Base-by-base conservation (phyloP, 495 filamentous ascomycete species). In the Durotheca rogersii region DNA sequence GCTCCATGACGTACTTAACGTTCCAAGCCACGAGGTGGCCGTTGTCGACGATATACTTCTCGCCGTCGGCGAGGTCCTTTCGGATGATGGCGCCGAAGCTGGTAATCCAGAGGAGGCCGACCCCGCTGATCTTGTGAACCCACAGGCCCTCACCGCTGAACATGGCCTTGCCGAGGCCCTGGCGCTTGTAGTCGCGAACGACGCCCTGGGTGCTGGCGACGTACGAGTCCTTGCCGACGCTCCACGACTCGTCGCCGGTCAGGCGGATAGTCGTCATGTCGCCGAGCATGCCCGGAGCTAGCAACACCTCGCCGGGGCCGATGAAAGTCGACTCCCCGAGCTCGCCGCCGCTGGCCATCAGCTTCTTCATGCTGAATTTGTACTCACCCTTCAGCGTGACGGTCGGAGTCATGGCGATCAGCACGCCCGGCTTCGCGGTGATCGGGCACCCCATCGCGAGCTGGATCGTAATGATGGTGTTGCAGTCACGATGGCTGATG, bases 21-120 rank as follows among this genome's bases (percentile, higher is more conserved):
- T 96, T 96, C 93, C 93, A 98, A 3, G 93, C 94, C 1, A 98
- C 91, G 4, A 98, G 74, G 54, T 98, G 90, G 7, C 91, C 92
- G 60, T 98, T 98, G 60, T 98, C 91, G 41, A 98, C 83, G 47
- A 90, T 87, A 66, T 95, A 98, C 45, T 82, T 82, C 62, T 97
- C 92, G 2, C 82, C 82, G 5, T 86, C 81, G 21, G 69, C 73
- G 16, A 96, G 77, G 85, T 98, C 91, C 70, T 97, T 97, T 60
- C 88, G 80, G 48, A 98, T 87, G 49, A 98, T 96, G 2, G 94
- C 93, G 0, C 93, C 93, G 51, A 97, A 90, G 60, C 89, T 94
- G 6, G 87, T 88, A 23, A 96, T 70, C 86, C 90, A 98, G 20
- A 95, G 51, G 21, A 97, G 65, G 0, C 93, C 93, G 3, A 69